Conservation (phyloP, 2,329 filamentous ascomycete genomes). For the Aspergillus floridensis region DNA sequence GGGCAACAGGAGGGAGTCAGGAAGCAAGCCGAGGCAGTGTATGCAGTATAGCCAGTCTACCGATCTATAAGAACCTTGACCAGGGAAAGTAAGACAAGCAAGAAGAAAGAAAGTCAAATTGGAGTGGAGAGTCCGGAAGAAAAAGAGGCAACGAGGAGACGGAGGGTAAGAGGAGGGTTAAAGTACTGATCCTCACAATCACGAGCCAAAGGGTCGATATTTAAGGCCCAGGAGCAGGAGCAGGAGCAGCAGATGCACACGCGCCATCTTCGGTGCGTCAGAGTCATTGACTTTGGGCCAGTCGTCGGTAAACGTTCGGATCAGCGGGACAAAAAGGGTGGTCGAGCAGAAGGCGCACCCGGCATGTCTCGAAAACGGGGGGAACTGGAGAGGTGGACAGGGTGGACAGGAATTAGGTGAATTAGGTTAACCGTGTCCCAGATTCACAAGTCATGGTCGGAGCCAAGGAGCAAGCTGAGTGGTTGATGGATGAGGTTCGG, state of each 20-base stretch:
- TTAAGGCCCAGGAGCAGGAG: slow-evolving; percentile 24
- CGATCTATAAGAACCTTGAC: background rate
- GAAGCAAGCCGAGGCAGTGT: background rate
- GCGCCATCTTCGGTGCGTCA: slow-evolving; percentile 31
- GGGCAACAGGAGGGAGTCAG: slow-evolving; percentile 9
- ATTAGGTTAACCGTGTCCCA: slow-evolving; percentile 14
- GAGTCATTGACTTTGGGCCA: slow-evolving; percentile 11
- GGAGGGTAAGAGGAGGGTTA: slow-evolving; percentile 6
- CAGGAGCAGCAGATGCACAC: slow-evolving; percentile 18
- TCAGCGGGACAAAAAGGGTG: slow-evolving; percentile 35
- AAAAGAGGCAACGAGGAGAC: background rate
- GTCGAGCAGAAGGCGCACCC: slow-evolving; percentile 21
- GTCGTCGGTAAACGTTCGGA: slow-evolving; percentile 41
- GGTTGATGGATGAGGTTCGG: slow-evolving; percentile 30
- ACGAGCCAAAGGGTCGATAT: slow-evolving; percentile 32
- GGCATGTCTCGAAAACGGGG: slow-evolving; percentile 20
- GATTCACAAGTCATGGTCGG: slow-evolving; percentile 30
- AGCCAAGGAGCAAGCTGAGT: slow-evolving; percentile 26
- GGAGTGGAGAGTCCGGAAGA: slow-evolving; percentile 4
- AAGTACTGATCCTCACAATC: slow-evolving; percentile 16
- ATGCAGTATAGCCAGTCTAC: slow-evolving; percentile 12
- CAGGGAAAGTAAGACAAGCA: slow-evolving; percentile 1
- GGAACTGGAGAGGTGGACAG: slow-evolving; percentile 6
- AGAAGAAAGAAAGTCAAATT: slow-evolving; percentile 1
- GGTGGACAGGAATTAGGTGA: background rate